Evolutionary conservation across 2,329 filamentous ascomycete genomes (phyloP), one percentile per base, ranked within the genome.

Genomic region (Fusarium avenaceum): DNA sequence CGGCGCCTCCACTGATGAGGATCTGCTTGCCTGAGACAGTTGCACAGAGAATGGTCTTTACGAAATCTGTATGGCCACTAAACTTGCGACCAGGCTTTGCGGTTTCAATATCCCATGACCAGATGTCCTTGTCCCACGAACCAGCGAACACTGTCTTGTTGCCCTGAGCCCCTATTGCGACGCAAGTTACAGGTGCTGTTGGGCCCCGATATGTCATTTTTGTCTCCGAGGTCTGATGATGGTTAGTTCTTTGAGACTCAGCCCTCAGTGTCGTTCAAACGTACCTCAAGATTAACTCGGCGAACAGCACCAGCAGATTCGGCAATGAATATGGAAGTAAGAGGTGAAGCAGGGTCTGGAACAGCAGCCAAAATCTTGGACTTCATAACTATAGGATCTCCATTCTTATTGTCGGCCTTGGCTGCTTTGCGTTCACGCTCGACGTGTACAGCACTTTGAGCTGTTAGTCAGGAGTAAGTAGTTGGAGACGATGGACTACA

Each of bases 51-150:
- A 98, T 81, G 6, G 91, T 85, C 80, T 97, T 97, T 73, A 99
- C 92, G 76, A 99, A 99, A 80, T 99, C 96, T 3, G 87, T 84
- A 78, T 98, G 95, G 6, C 93, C 94, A 59, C 86, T 85, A 71
- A 90, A 94, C 67, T 84, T 89, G 64, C 82, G 85, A n/a, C 82
- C 83, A 2, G 82, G 80, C 30, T 82, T 77, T 43, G 82, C 83
- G 5, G 87, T 87, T 19, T 84, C 81, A 32, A 90, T 81, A 72
- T 92, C 85, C 92, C 93, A 97, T 32, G 91, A 92, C 90, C 94
- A 97, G 59, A 98, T 86, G 20, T 88, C 86, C 81, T 97, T 97
- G 80, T 99, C 95, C 96, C 96, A 99, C 61, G 90, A 96, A 33
- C 94, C 95, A 24, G 93, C 93, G 78, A 93, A 97, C 13, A 97